Conservation (phyloP, 257 asterid species). For the Gynochthodes officinalis region DNA sequence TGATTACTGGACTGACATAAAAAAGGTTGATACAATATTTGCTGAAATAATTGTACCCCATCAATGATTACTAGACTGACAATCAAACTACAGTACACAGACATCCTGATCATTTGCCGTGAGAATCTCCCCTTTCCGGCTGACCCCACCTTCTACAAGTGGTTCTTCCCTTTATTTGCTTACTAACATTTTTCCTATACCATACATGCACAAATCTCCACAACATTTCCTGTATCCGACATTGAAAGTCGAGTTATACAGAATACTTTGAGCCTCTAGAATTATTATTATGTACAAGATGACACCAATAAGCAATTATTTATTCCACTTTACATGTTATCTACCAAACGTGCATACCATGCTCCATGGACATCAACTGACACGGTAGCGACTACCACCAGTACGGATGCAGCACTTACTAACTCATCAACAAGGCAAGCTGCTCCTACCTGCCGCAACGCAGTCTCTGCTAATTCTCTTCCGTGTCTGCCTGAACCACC, state of each 20-base stretch:
- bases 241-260: not conserved
- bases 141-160: too few relatives aligned
- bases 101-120: too few relatives aligned
- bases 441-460: slow-evolving; percentile 77
- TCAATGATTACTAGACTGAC: too few relatives aligned
- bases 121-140: too few relatives aligned
- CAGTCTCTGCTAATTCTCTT: slow-evolving; percentile 56
- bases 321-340: slow-evolving; percentile 24
- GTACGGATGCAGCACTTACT: slow-evolving; percentile 44
- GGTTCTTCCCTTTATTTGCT: not conserved
- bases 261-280: slow-evolving; percentile 5
- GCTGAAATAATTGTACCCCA: too few relatives aligned
- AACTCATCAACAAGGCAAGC: slow-evolving; percentile 44
- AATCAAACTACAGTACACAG: too few relatives aligned
- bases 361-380: slow-evolving; percentile 72
- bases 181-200: not conserved
- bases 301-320: not conserved
- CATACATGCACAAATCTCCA: not conserved
- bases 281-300: slow-evolving; percentile 13
- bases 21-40: too few relatives aligned
- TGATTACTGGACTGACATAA: too few relatives aligned
- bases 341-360: slow-evolving; percentile 59
- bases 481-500: slow-evolving; percentile 56
- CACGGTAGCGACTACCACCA: slow-evolving; percentile 56
- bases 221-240: not conserved